Evolutionary conservation across 257 asterid genomes (phyloP).

Genomic region (Forsythia viridissima): DNA sequence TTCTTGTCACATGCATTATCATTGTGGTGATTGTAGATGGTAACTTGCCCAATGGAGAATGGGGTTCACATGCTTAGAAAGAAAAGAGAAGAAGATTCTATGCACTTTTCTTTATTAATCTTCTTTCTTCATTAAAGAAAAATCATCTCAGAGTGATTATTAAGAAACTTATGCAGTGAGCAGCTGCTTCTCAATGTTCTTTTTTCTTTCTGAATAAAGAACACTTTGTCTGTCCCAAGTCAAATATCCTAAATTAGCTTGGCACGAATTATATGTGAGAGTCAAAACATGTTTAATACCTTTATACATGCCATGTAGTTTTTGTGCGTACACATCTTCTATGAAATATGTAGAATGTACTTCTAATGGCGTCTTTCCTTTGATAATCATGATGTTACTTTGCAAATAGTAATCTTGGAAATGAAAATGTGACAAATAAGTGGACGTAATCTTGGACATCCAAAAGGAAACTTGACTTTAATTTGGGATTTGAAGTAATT

Average conservation of each 20-base stretch:
- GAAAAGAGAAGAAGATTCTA: not conserved
- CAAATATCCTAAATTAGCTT: not conserved
- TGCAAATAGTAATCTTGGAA: not conserved
- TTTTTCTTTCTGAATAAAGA: not conserved
- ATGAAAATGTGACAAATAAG: not conserved
- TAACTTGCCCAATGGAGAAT: not conserved
- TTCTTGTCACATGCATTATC: not conserved
- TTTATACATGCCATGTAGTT: not conserved
- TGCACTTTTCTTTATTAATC: not conserved
- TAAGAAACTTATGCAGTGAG: not conserved
- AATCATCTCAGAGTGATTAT: not conserved
- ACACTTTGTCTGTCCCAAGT: not conserved
- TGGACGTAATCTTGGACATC: constrained; percentile 1
- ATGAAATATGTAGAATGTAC: not conserved
- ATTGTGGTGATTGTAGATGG: not conserved
- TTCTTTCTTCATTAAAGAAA: not conserved
- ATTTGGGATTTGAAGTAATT: constrained; percentile 3
- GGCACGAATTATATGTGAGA: not conserved
- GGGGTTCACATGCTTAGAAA: not conserved
- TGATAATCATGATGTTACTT: not conserved
- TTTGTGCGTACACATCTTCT: not conserved
- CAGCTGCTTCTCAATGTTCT: not conserved
- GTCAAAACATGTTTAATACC: constrained; percentile 4
- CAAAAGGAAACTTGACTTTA: not conserved
- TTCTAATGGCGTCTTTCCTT: not conserved